Evolutionary conservation across 805 yeast species (phyloP), one percentile per base, ranked within the genome.

Genomic region (Candida peoriensis): DNA sequence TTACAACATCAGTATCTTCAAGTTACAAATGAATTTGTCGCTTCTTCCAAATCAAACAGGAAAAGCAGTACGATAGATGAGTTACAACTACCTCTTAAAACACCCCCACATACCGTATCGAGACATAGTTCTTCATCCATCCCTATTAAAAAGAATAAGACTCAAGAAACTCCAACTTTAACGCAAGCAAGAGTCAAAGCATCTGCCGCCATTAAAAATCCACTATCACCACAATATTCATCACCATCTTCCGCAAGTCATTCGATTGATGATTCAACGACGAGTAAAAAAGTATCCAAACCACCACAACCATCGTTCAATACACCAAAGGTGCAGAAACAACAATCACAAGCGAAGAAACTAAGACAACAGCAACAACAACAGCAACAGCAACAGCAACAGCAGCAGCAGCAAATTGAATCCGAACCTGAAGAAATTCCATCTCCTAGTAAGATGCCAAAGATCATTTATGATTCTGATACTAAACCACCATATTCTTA

Each of bases 401-500:
- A 15, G 16, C 38, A 17, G 18, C 24, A 32, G 8, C 9, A 18
- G 21, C 38, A 38, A 10, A 44, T 33, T 26, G 19, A 25, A 5
- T 31, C 35, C 17, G 40, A 38, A 11, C 28, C 22, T 21, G 41
- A 38, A 23, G 24, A 38, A 18, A 9, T 48, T 2, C 58, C 58
- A 10, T 39, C 39, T 1, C 58, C 58, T 8, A 22, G 33, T 10
- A 29, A 40, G 24, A 49, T 53, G 57, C 57, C 58, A 2, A 35
- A 31, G 14, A 35, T 53, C 6, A 27, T 42, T 2, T 36, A 42
- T 27, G 46, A 47, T 10, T 47, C 47, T 2, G 45, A 43, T 16
- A 44, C 55, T 10, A 90, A 93, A 58, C 98, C 98, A 2, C 96
- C 96, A 1, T 89, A 79, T 57, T 86, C 96, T 6, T 90, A 90